phyloP scores from a whole-genome alignment of 768 basidiomycete genomes.

The Suillus cothurnatus region DNA sequence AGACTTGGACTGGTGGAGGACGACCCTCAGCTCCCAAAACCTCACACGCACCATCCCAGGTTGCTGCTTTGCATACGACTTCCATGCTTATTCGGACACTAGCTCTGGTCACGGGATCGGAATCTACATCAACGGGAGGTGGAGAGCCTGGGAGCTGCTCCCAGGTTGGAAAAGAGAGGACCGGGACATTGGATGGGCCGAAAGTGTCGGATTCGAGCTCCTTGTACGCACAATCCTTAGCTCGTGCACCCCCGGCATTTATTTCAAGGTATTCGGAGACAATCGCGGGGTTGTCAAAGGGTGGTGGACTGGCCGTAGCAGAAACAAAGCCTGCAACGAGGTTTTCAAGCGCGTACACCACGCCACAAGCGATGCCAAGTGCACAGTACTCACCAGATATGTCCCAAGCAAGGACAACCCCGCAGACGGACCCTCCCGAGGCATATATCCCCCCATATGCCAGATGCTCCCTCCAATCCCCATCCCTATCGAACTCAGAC shows the following conservation, averaged over 20 bases:
- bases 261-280: constrained; percentile 19
- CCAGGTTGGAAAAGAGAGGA: no score
- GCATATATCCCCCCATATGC: constrained; percentile 1
- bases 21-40: constrained; percentile 11
- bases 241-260: background rate
- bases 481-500: constrained; percentile 6
- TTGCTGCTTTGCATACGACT: constrained; percentile 25
- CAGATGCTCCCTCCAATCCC: constrained; percentile 16
- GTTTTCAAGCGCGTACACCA: constrained; percentile 27
- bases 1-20: constrained; percentile 41
- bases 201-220: constrained; percentile 37
- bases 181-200: constrained; percentile 39
- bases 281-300: constrained; percentile 42
- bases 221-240: constrained; percentile 29
- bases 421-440: no score
- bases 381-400: no score
- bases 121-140: constrained; percentile 17
- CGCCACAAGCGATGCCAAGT: no score
- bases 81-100: constrained; percentile 44
- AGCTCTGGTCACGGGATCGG: constrained; percentile 39
- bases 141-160: constrained; percentile 16
- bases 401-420: no score
- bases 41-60: constrained; percentile 29
- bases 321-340: constrained; percentile 26
- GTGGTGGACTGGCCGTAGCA: constrained; percentile 37